phyloP scores from a whole-genome alignment of 2,329 filamentous ascomycete species.

The Coccinonectria pachysandricola region DNA sequence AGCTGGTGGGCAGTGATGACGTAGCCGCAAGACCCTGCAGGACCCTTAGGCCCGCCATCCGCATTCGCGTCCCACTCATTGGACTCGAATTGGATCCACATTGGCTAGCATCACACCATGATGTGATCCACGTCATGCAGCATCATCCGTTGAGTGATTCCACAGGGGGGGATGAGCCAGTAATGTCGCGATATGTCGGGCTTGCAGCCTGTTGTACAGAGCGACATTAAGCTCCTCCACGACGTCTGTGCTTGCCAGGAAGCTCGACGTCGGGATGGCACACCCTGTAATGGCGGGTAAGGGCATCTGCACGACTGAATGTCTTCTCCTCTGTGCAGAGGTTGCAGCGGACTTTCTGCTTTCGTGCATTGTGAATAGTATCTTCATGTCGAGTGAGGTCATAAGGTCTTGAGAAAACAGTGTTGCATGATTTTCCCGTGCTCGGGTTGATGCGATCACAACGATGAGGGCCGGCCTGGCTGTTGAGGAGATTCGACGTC shows the following conservation, averaged over 20 bases:
- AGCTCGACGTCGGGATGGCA: slow-evolving; percentile 84
- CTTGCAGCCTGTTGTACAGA: slow-evolving; percentile 5
- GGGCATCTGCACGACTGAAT: slow-evolving; percentile 87
- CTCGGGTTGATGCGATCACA: slow-evolving; percentile 91
- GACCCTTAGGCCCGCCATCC: slow-evolving; percentile 21
- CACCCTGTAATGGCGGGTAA: slow-evolving; percentile 88
- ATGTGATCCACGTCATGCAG: slow-evolving; percentile 18
- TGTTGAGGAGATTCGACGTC: slow-evolving; percentile 56
- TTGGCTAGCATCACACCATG: slow-evolving; percentile 11
- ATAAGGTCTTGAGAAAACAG: slow-evolving; percentile 89
- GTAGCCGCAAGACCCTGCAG: slow-evolving; percentile 19
- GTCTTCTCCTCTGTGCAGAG: slow-evolving; percentile 94
- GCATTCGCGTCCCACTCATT: slow-evolving; percentile 2
- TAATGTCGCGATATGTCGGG: no score
- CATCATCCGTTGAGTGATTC: slow-evolving; percentile 14
- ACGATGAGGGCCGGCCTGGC: slow-evolving; percentile 84
- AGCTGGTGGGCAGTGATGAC: slow-evolving; percentile 8
- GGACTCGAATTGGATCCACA: no score
- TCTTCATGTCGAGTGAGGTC: slow-evolving; percentile 95
- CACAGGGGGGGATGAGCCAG: slow-evolving; percentile 1
- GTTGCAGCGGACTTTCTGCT: slow-evolving; percentile 88
- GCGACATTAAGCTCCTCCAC: slow-evolving; percentile 14
- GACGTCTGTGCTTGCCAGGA: slow-evolving; percentile 49
- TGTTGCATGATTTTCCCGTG: slow-evolving; percentile 90
- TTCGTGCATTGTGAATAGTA: slow-evolving; percentile 90